Base-by-base conservation (phyloP, 371 early-diverging fungal genomes). In the Syncephalastrum contaminatum region DNA sequence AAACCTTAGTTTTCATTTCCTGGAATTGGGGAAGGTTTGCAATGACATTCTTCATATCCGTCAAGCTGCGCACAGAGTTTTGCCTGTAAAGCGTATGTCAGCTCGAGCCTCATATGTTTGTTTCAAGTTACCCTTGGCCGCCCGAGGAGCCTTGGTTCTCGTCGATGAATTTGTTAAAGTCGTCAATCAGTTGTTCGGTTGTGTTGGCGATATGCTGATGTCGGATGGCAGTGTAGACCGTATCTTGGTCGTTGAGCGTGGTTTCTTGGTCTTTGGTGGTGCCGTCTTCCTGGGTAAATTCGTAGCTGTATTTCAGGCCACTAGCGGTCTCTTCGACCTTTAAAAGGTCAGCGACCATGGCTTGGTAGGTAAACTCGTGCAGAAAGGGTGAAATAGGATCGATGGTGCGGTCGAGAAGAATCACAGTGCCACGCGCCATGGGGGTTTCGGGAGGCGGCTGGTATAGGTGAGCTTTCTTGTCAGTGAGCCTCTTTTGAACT, bases 331-430 rank as follows among this genome's bases (percentile, higher is more conserved):
- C 83, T 63, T 89, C 87, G 15, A 92, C 80, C 15, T 80, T 73
- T n/a, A 95, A 61, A 39, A 95, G 67, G 64, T 98, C 98, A 48
- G 92, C 86, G 13, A 88, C 84, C 88, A 95, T 91, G 3, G 97
- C 94, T 71, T 97, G 95, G 59, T 95, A 97, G 0, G 96, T 92
- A 43, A 97, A 93, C 62, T 95, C 92, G 70, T 97, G 98, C 24
- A 97, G 65, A 18, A 97, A 72, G 1, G 99, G 96, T 6, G 94
- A 80, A 49, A 81, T 69, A 36, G 87, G 75, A 72, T 98, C 99
- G 45, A 94, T 77, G 3, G 91, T 85, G 53, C 99, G 89, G 73
- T 98, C 99, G 21, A 94, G 66, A 53, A 98, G 81, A 21, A 97
- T 72, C 24, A 97, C 59, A 21, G 87, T 85, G 44, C 87, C 82